Evolutionary conservation across 169 alveolate genomes (phyloP), one percentile per base, ranked within the genome.

Genomic region (Plasmodium billcollinsi): DNA sequence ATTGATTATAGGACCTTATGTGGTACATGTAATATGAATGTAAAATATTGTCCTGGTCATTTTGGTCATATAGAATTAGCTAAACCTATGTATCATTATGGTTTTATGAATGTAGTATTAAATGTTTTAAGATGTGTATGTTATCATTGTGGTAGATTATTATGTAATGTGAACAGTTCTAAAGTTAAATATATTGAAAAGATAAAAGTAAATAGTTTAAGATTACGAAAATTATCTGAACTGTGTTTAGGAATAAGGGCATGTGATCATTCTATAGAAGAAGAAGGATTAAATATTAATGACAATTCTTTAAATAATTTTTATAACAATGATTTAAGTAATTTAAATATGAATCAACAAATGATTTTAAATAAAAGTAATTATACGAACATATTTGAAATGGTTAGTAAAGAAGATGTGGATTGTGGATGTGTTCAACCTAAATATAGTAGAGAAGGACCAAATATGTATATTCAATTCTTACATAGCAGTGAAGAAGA

Each of bases 31-130:
- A 94, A 93, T 69, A 98, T 98, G 97, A 95, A 97, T 90, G 96
- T 97, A 88, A 96, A 96, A 88, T 97, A 98, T 72, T 99, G 99
- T 88, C 99, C 99, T 3, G 99, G 99, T 15, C 99, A 99, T 88
- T 98, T 99, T 92, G 99, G 99, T 24, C 99, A 98, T 93, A 97
- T 99, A 63, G 97, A 96, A 59, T 94, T 99, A 18, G 99, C 98
- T 11, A 97, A 94, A 78, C 99, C 99, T 7, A 98, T 98, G 94
- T 99, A 95, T 91, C 99, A 98, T 88, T 96, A 96, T 24, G 99
- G 99, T 9, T 98, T 97, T 93, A 88, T 99, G 49, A 95, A 91
- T 52, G 96, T 98, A 14, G 97, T 98, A 7, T 88, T 97, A 65
- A 97, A 97, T 92, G 96, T 98, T 7, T 96, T 99, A 73, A 97